Conservation (phyloP, 169 alveolate species). For the Cryptosporidium xiaoi region DNA sequence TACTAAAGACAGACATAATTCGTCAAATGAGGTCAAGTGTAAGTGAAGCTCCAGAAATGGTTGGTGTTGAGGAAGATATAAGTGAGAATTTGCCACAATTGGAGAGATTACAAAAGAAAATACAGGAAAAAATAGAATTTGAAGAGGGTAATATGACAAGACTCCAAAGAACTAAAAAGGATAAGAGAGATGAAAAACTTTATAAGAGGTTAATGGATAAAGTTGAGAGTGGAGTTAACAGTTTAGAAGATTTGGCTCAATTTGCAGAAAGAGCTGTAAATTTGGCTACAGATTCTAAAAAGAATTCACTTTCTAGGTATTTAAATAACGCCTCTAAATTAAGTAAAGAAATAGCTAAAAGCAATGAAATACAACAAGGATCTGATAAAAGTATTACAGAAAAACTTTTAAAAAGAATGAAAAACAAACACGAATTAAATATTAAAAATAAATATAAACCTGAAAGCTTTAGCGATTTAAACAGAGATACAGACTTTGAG, state of each 20-base stretch:
- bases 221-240: slow-evolving; percentile 61
- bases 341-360: slow-evolving; percentile 10
- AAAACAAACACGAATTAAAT: slow-evolving; percentile 10
- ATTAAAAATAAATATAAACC: slow-evolving; percentile 57
- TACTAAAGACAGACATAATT: slow-evolving; percentile 57
- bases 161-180: slow-evolving; percentile 62
- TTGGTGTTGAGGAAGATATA: slow-evolving; percentile 39
- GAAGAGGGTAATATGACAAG: slow-evolving; percentile 71
- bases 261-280: slow-evolving; percentile 67
- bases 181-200: slow-evolving; percentile 64
- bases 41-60: slow-evolving; percentile 48
- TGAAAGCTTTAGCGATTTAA: slow-evolving; percentile 45
- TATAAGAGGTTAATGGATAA: slow-evolving; percentile 34
- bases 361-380: slow-evolving; percentile 24
- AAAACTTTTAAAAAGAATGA: slow-evolving; percentile 36
- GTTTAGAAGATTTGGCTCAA: slow-evolving; percentile 69
- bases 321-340: slow-evolving; percentile 35
- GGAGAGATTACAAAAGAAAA: slow-evolving; percentile 43
- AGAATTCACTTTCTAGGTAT: slow-evolving; percentile 51
- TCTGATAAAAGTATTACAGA: slow-evolving; percentile 70
- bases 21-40: slow-evolving; percentile 73
- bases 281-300: slow-evolving; percentile 55
- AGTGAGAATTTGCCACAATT: slow-evolving; percentile 61
- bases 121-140: slow-evolving; percentile 29
- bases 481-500: slow-evolving; percentile 4